Base-by-base conservation (phyloP, 2,329 filamentous ascomycete genomes). In the Sordariomycetes sp. region DNA sequence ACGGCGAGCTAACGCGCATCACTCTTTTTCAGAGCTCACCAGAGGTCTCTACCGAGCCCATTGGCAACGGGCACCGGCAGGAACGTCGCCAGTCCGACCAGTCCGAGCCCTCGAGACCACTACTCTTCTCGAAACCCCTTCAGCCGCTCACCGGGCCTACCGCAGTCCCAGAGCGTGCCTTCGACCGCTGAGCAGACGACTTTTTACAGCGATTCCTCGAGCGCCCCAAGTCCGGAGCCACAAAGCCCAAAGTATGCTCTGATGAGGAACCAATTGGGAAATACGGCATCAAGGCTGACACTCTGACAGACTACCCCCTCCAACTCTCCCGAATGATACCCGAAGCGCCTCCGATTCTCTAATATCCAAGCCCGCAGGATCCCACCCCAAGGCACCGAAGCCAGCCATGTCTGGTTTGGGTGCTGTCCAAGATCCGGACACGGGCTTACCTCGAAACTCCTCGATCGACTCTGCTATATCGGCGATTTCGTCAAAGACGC, bases 401-500 rank as follows among this genome's bases (percentile, higher is more conserved):
- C 49, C 61, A 39, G 55, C 55, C 42, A 73, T 74, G 64, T 64
- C 68, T 43, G 62, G 66, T 42, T 53, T 62, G 33, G 59, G 63
- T 39, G 54, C 55, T 34, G 48, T 58, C 16, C 23, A 34, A 17
- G 62, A 63, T 38, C 48, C 55, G 35, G 47, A 48, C 27, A 61
- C 59, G 40, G 57, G 51, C 25, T 42, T 61, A 15, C 75, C 80
- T 36, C 78, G 88, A 48, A 94, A 83, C 36, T 83, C 84, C 4
- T 95, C 90, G 9, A 90, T 94, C 49, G 90, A 96, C 56, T 95
- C 88, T 9, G 83, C 85, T n/a, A 82, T 93, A 30, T 94, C 90
- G 3, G 75, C 76, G 8, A 69, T 85, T 32, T 86, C 85, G 6
- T 68, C 65, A 8, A 72, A 75, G 35, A 75, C 36, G 66, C 69